Percentiles rank a stretch among this genome's conserved stretches.
Evolutionary conservation across 208 protist species (phyloP).

Genomic region (Trypanosoma avium): DNA sequence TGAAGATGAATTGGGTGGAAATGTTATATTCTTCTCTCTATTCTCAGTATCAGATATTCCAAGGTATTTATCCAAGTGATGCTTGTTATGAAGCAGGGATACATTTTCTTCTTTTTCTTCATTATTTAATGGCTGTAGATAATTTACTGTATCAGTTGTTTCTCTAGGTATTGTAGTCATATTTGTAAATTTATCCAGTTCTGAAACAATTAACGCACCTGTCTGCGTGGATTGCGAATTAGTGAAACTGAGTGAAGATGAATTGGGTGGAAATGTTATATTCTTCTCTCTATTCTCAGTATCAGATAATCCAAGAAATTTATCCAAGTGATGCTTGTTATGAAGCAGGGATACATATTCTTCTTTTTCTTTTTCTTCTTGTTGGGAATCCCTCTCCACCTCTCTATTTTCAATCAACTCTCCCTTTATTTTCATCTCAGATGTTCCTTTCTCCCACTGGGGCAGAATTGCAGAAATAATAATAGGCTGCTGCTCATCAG

Average conservation of each 20-base stretch:
- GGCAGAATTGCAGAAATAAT: conserved; percentile 2
- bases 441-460: not conserved
- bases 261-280: not conserved
- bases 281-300: not conserved
- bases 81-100: too few relatives aligned
- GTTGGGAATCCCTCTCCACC: too few relatives aligned
- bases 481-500: not conserved
- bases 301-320: not conserved
- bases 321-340: conserved; percentile 1
- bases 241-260: not conserved
- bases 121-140: too few relatives aligned
- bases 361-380: not conserved
- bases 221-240: too few relatives aligned
- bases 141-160: too few relatives aligned
- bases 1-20: not conserved
- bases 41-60: too few relatives aligned
- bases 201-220: not conserved
- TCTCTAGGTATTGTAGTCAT: too few relatives aligned
- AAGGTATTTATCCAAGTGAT: too few relatives aligned
- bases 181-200: not conserved
- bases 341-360: not conserved
- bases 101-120: not conserved
- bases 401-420: too few relatives aligned
- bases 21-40: not conserved
- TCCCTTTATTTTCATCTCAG: too few relatives aligned